These are phyloP conservation scores for Schrenkiella parvula DNA, from an alignment of 345 rosid species.

Conservation along the genomic window DNA sequence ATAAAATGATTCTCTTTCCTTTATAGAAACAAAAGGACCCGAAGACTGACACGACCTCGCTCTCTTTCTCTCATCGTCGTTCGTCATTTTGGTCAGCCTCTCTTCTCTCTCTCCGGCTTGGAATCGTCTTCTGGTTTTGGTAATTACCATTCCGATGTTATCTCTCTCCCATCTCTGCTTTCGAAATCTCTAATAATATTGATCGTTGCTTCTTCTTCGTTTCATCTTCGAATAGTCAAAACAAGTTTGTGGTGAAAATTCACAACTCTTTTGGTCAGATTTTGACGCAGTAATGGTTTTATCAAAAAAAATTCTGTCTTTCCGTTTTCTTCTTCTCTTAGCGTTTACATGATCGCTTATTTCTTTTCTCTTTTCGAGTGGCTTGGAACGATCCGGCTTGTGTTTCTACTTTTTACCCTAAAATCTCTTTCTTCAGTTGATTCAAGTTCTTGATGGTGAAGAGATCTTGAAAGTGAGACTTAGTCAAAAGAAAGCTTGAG, in stretches of 20 bases:
- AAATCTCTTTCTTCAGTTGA: not conserved
- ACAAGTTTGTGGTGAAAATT: not conserved
- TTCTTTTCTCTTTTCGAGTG: not conserved
- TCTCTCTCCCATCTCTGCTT: not conserved
- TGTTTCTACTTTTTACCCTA: not conserved
- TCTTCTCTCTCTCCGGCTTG: not conserved
- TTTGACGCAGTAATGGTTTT: not conserved
- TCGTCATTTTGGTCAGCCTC: not conserved
- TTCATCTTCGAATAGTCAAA: not conserved
- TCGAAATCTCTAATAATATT: not conserved
- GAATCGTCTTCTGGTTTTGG: not conserved
- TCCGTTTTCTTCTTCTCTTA: not conserved
- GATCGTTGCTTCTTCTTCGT: not conserved
- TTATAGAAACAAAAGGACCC: too few relatives aligned
- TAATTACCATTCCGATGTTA: not conserved
- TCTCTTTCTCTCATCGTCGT: not conserved
- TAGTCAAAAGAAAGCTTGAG: not conserved
- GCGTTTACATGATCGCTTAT: not conserved
- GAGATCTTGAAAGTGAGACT: not conserved
- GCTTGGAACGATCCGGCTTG: not conserved
- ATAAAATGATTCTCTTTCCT: too few relatives aligned
- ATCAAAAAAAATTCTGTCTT: not conserved
- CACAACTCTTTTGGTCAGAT: not conserved
- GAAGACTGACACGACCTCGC: constrained; percentile 4
- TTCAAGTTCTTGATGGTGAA: not conserved